These are phyloP conservation scores for Beauveria sp. DNA, from an alignment of 2,329 filamentous ascomycete genomes.

Conservation along the genomic window DNA sequence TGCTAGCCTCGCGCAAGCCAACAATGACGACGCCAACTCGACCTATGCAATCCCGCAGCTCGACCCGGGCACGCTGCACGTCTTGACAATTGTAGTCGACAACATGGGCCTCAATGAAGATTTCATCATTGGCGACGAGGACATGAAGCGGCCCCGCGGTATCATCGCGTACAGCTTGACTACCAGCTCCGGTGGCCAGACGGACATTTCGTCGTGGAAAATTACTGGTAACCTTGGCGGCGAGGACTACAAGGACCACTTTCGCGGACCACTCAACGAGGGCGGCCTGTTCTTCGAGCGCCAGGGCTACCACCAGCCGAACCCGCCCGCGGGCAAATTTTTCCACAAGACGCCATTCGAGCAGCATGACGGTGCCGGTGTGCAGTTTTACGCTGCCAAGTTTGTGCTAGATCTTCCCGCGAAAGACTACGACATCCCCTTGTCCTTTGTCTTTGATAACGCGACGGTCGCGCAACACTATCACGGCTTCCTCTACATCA, in stretches of 20 bases:
- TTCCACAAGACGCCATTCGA: slow-evolving; percentile 1
- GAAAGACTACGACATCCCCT: slow-evolving; percentile 45
- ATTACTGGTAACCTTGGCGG: slow-evolving; percentile 56
- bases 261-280: slow-evolving; percentile 53
- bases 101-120: slow-evolving; percentile 62
- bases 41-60: slow-evolving; percentile 49
- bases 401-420: slow-evolving; percentile 46
- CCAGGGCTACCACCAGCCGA: slow-evolving; percentile 49
- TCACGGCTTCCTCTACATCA: slow-evolving; percentile 57
- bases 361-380: slow-evolving; percentile 30
- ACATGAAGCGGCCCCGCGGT: slow-evolving; percentile 51
- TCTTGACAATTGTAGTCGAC: slow-evolving; percentile 60
- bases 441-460: slow-evolving; percentile 46
- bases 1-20: slow-evolving; percentile 49
- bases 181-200: slow-evolving; percentile 30
- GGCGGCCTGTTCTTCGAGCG: slow-evolving; percentile 50
- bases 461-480: slow-evolving; percentile 31
- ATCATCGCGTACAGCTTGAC: slow-evolving; percentile 49
- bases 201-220: slow-evolving; percentile 47
- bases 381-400: slow-evolving; percentile 47
- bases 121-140: slow-evolving; percentile 45
- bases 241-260: slow-evolving; percentile 48
- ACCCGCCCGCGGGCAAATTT: slow-evolving; percentile 29
- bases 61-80: slow-evolving; percentile 41
- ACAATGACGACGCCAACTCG: slow-evolving; percentile 38